Evolutionary conservation across 805 yeast species (phyloP).

Genomic region (Candida vaughaniae): DNA sequence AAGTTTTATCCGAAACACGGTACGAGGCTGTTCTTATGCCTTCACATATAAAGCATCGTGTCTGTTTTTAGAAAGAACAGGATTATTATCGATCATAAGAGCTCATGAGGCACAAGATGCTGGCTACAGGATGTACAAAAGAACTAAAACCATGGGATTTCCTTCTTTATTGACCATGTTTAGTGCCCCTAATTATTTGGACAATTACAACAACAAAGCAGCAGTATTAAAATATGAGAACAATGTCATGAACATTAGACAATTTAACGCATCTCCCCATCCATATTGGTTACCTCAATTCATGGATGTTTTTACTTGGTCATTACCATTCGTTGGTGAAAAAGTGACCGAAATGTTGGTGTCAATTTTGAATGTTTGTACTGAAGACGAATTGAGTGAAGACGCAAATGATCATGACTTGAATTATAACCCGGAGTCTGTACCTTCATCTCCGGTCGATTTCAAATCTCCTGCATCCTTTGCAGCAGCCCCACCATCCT

Average conservation of each 20-base stretch:
- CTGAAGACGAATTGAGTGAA: constrained; percentile 89
- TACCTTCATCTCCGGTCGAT: constrained; percentile 18
- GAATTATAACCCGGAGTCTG: constrained; percentile 12
- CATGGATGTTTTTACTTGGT: constrained; percentile 98
- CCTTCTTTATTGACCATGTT: constrained; percentile 89
- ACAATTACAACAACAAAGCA: constrained; percentile 90
- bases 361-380: constrained; percentile 86
- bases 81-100: constrained; percentile 78
- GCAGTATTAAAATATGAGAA: constrained; percentile 90
- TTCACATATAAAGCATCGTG: constrained; percentile 82
- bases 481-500: constrained; percentile 4
- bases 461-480: constrained; percentile 8
- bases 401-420: constrained; percentile 53
- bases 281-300: constrained; percentile 97
- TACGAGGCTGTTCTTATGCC: constrained; percentile 91
- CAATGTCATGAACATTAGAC: constrained; percentile 92
- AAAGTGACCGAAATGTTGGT: constrained; percentile 92
- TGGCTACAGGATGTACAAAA: constrained; percentile 91
- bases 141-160: constrained; percentile 80
- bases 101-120: constrained; percentile 99
- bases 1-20: constrained; percentile 62
- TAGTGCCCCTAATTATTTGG: constrained; percentile 94
- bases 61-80: constrained; percentile 73
- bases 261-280: constrained; percentile 88
- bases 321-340: constrained; percentile 95